A percentile compares a stretch with the other conserved stretches of the same genome.
phyloP scores from a whole-genome alignment of 305 asterid genomes.

The Solanum hybrid region DNA sequence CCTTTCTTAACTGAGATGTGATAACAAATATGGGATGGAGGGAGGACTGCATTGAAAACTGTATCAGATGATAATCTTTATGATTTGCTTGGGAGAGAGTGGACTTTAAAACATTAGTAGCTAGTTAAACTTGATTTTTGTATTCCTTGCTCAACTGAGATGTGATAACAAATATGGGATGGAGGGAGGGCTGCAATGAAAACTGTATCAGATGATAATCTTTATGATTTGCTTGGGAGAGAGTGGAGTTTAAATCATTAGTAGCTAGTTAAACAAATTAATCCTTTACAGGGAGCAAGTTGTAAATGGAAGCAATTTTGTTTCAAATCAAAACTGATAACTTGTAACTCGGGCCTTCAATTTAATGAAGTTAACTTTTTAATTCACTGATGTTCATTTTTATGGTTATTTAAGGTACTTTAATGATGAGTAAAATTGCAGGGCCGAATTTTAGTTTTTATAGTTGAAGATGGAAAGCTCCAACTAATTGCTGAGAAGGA shows the following conservation, averaged over 20 bases:
- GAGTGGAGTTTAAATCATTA: neutral
- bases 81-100: neutral
- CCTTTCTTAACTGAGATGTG: neutral
- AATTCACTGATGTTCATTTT: neutral
- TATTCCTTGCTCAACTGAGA: neutral
- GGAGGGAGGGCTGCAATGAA: neutral
- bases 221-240: neutral
- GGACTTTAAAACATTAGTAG: neutral
- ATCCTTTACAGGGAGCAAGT: neutral
- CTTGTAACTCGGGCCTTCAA: neutral
- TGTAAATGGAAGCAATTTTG: neutral
- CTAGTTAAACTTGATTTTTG: neutral
- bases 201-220: neutral
- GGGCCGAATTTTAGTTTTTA: conserved; percentile 90
- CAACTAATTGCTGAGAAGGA: conserved; percentile 79
- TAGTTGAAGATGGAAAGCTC: conserved; percentile 90
- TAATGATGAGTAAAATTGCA: conserved; percentile 17
- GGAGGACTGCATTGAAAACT: neutral
- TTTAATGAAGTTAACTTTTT: neutral
- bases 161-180: neutral
- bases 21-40: neutral
- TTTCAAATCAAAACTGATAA: neutral
- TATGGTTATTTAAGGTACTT: neutral
- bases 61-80: neutral
- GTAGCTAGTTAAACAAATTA: neutral